Base-by-base conservation (phyloP, 768 basidiomycete genomes). In the Dioszegia crocea region DNA sequence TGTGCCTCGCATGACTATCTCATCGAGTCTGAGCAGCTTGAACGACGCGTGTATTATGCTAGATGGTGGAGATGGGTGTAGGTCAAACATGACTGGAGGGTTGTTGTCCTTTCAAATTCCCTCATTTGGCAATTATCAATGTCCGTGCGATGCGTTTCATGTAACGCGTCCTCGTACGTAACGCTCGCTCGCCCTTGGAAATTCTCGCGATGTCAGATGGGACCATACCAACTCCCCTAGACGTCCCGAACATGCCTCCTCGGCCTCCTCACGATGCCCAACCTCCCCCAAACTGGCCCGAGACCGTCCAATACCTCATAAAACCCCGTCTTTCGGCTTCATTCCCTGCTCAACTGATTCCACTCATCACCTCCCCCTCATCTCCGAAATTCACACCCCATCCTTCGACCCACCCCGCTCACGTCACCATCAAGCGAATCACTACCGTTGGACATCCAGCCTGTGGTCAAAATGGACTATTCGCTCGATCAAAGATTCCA, bases 391-490 rank as follows among this genome's bases (percentile, higher is more conserved):
- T 59, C 54, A 9, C 49, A 19, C 56, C 71, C 6, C 30, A 56
- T 53, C 44, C 61, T 6, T 30, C 58, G 40, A 30, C 51, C 27
- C 62, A 68, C 67, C 65, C 67, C 49, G 70, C 76, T 19, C 75
- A 76, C 43, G 82, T 87, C 29, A 71, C 79, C 51, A 87, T 92
- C 67, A 84, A 82, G 66, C 68, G 51, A 2, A 86, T 91, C 61
- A 66, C 80, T 0, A 31, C 61, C 0, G 41, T 65, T 8, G 31
- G 43, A 0, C 91, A 94, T 78, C 92, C 92, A 39, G 88, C 88
- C 41, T 72, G 72, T 58, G 88, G 89, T 1, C 91, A 93, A 73
- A 78, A 76, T 62, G 92, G 92, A 3, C 80, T 97, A 31, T 92
- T 92, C 76, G 86, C 90, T 23, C 78, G 81, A 21, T 85, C 82